Conservation (phyloP, 116 monocot species). For the Papilionanthe hybrid region DNA sequence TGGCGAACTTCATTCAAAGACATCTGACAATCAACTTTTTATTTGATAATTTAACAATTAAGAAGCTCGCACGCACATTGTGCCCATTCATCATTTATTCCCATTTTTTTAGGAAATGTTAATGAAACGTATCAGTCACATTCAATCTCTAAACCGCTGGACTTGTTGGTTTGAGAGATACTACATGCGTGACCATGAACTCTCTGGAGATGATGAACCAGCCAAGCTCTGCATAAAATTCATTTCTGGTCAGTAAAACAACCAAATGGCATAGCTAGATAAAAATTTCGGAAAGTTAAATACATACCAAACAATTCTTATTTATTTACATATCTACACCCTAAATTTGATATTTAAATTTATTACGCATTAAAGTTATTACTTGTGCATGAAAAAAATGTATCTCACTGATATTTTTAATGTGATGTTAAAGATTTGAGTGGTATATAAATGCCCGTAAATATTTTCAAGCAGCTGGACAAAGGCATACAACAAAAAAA, state of each 20-base stretch:
- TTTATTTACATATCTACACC: too few species aligned
- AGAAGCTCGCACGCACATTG: too few species aligned
- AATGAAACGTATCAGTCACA: too few species aligned
- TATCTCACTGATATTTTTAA: neutral
- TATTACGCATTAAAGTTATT: neutral
- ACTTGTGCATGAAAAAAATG: neutral
- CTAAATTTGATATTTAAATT: neutral
- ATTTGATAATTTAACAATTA: too few species aligned
- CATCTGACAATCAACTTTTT: too few species aligned
- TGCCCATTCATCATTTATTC: too few species aligned
- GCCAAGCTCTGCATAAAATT: constrained; percentile 24
- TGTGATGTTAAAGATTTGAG: neutral
- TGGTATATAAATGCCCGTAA: neutral
- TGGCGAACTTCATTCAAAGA: too few species aligned
- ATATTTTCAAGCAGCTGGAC: neutral
- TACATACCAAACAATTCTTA: too few species aligned
- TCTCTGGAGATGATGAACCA: constrained; percentile 13
- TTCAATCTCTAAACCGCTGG: too few species aligned
- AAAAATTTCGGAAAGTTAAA: neutral
- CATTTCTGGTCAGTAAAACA: neutral
- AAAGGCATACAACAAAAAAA: too few species aligned
- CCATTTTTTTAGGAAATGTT: too few species aligned
- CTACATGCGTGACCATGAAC: constrained; percentile 26
- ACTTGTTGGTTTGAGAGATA: neutral
- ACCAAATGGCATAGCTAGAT: neutral